Percentiles rank a stretch among this genome's conserved stretches.
These are phyloP conservation scores for Didymella pomorum DNA, from an alignment of 2,329 filamentous ascomycete genomes.

Conservation along the genomic window DNA sequence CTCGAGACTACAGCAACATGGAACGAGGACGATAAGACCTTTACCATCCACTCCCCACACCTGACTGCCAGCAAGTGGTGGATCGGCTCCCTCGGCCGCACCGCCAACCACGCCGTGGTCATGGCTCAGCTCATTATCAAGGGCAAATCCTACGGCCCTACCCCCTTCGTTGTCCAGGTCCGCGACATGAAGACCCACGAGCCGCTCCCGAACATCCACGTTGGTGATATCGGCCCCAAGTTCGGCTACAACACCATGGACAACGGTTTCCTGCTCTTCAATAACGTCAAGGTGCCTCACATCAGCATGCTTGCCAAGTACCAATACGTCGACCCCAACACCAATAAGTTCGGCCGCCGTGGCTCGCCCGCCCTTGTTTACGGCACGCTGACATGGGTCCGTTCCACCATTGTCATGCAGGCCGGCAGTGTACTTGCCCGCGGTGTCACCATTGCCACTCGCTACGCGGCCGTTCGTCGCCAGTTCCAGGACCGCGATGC, in stretches of 20 bases:
- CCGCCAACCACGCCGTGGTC: constrained; percentile 79
- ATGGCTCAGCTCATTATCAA: constrained; percentile 78
- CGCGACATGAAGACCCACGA: constrained; percentile 61
- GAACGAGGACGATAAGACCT: constrained; percentile 76
- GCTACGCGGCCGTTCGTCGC: constrained; percentile 76
- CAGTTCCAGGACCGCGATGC: constrained; percentile 81
- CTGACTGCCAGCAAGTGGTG: constrained; percentile 84
- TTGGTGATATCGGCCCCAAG: constrained; percentile 83
- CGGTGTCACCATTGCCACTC: constrained; percentile 78
- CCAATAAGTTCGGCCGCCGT: constrained; percentile 72
- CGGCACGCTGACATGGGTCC: constrained; percentile 78
- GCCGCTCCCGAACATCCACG: constrained; percentile 64
- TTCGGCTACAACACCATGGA: constrained; percentile 84
- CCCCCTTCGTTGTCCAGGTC: constrained; percentile 81
- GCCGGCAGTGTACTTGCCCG: constrained; percentile 75
- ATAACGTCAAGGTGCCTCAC: constrained; percentile 78
- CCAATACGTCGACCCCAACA: constrained; percentile 72
- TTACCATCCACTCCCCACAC: constrained; percentile 75
- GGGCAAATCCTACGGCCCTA: constrained; percentile 74
- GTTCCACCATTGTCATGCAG: constrained; percentile 76
- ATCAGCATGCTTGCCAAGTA: constrained; percentile 76
- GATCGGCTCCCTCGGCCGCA: constrained; percentile 79
- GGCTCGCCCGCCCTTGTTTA: constrained; percentile 74
- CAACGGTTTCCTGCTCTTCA: constrained; percentile 80
- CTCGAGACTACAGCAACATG: constrained; percentile 77